Percentiles rank a stretch among this genome's conserved stretches.
Conservation (phyloP, 352 stramenopile genomes). For the Phytopythium vexans region DNA sequence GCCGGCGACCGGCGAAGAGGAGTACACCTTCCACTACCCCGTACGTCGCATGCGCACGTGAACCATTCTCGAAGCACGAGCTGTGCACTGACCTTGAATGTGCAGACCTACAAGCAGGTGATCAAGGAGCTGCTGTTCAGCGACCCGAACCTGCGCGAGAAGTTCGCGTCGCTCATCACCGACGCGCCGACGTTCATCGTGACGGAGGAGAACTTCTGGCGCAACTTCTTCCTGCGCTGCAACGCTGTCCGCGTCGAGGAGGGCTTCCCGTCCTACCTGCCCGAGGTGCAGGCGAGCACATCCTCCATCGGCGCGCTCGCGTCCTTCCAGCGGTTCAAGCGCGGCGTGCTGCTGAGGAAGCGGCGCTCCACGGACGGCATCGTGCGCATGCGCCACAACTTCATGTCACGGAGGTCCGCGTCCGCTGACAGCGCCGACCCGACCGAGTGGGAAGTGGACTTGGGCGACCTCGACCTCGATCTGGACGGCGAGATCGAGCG, state of each 20-base stretch:
- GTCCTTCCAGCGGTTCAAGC: constrained; percentile 49
- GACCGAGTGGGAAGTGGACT: constrained; percentile 21
- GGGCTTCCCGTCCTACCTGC: constrained; percentile 45
- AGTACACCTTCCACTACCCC: constrained; percentile 55
- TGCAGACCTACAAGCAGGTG: constrained; percentile 41
- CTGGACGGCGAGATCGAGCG: constrained; percentile 73
- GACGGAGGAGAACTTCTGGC: constrained; percentile 57
- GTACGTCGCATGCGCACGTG: constrained; percentile 5
- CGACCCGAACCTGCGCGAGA: constrained; percentile 64
- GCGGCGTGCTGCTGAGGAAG: constrained; percentile 44
- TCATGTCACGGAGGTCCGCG: constrained; percentile 17
- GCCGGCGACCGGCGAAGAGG: constrained; percentile 49
- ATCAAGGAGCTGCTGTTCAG: constrained; percentile 42
- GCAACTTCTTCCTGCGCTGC: constrained; percentile 71
- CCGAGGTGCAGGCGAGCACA: constrained; percentile 27
- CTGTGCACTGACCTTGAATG: not conserved
- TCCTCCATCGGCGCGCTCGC: constrained; percentile 26
- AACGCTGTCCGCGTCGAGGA: constrained; percentile 43
- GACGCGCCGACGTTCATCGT: constrained; percentile 29
- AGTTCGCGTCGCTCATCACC: constrained; percentile 42
- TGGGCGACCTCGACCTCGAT: constrained; percentile 62
- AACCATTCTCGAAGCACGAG: not conserved
- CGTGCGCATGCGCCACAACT: constrained; percentile 28
- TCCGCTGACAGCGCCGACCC: constrained; percentile 30
- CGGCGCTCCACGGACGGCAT: constrained; percentile 30